These are phyloP conservation scores for Ziziphus jujuba DNA, from an alignment of 306 rosid species.

Conservation along the genomic window DNA sequence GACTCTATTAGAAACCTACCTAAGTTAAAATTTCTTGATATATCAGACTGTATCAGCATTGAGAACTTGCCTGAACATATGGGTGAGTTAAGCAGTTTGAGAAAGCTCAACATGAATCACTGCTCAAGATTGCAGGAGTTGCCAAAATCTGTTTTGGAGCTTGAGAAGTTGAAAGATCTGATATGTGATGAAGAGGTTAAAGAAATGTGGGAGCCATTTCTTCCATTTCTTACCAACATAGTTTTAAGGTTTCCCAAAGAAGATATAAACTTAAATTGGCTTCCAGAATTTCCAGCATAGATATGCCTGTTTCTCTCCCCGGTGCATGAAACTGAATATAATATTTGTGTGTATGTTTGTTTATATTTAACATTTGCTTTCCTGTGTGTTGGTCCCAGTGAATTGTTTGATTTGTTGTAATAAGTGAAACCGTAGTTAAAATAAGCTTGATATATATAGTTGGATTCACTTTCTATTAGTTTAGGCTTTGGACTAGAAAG, in stretches of 20 bases:
- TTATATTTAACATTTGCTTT: no score
- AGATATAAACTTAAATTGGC: constrained; percentile 48
- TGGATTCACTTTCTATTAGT: no score
- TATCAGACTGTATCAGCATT: constrained; percentile 56
- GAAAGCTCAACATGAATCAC: constrained; percentile 35
- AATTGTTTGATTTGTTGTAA: no score
- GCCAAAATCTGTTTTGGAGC: constrained; percentile 42
- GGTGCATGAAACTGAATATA: no score
- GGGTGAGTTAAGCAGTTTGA: constrained; percentile 35
- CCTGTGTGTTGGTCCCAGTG: no score
- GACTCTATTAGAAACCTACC: constrained; percentile 35
- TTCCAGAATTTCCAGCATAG: neutral
- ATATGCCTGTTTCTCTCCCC: no score
- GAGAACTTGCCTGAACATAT: constrained; percentile 44
- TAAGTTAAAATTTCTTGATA: constrained; percentile 43
- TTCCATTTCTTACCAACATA: neutral
- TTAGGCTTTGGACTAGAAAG: no score
- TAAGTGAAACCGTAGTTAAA: no score
- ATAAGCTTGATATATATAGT: no score
- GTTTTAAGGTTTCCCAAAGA: constrained; percentile 22
- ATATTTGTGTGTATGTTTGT: no score
- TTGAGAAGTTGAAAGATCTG: constrained; percentile 36
- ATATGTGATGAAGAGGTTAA: constrained; percentile 52
- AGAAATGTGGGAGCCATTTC: constrained; percentile 29
- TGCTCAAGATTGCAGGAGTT: constrained; percentile 40